Evolutionary conservation across 2,329 filamentous ascomycete genomes (phyloP).

Genomic region (Fusarium haematococcum): DNA sequence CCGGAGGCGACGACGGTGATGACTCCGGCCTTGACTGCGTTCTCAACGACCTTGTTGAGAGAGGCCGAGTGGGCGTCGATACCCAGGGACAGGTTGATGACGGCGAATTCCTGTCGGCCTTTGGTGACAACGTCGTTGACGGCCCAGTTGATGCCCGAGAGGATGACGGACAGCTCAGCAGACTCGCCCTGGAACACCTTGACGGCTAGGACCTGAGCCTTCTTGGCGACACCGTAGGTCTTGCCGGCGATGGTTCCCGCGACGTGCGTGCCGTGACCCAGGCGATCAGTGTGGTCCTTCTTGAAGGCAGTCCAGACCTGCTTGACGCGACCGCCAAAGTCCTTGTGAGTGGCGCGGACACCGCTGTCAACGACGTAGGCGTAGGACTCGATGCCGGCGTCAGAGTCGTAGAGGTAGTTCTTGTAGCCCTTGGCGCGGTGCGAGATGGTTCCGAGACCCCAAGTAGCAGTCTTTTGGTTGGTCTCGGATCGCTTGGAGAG

Average conservation of each 20-base stretch:
- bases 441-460: constrained; percentile 50
- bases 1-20: constrained; percentile 67
- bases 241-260: constrained; percentile 51
- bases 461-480: constrained; percentile 45
- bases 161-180: constrained; percentile 47
- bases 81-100: constrained; percentile 68
- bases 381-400: constrained; percentile 60
- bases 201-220: constrained; percentile 56
- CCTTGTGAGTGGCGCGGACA: constrained; percentile 64
- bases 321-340: constrained; percentile 65
- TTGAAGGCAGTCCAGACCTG: constrained; percentile 42
- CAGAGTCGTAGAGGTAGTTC: constrained; percentile 63
- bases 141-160: constrained; percentile 56
- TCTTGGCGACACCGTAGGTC: constrained; percentile 57
- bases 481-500: constrained; percentile 43
- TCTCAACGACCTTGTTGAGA: constrained; percentile 62
- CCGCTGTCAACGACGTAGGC: constrained; percentile 75
- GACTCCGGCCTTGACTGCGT: constrained; percentile 60
- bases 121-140: constrained; percentile 57
- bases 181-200: constrained; percentile 56
- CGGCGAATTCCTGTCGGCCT: constrained; percentile 54
- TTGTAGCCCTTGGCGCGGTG: constrained; percentile 42
- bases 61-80: constrained; percentile 55
- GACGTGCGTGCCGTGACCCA: constrained; percentile 59
- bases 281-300: constrained; percentile 43